Evolutionary conservation across 1,284 basidiomycete species (phyloP).

Genomic region (Leccinum proliferum): DNA sequence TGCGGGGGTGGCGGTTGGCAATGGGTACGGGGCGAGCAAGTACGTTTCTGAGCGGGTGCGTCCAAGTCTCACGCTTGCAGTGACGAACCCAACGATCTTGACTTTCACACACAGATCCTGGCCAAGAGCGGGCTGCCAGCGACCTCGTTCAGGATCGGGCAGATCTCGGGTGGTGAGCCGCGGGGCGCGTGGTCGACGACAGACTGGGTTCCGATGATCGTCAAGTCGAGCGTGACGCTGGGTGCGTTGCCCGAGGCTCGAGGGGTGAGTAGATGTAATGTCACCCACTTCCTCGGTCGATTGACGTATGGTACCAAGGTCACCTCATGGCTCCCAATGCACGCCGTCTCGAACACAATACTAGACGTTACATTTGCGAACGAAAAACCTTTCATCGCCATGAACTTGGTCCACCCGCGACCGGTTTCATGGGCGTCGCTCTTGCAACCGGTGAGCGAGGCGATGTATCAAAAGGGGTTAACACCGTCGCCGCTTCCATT

Average conservation of each 20-base stretch:
- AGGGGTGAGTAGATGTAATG: conserved; percentile 12
- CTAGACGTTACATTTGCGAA: conserved; percentile 21
- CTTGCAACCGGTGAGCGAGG: conserved; percentile 18
- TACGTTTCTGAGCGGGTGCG: conserved; percentile 23
- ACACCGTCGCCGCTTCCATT: conserved; percentile 13
- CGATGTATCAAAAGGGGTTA: conserved; percentile 9
- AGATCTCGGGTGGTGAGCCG: conserved; percentile 16
- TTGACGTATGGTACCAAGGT: conserved; percentile 10
- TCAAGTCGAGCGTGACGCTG: conserved; percentile 22
- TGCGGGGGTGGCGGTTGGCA: conserved; percentile 11
- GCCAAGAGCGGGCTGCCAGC: conserved; percentile 15
- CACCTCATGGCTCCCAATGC: conserved; percentile 26
- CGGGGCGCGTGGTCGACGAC: conserved; percentile 22
- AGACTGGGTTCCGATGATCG: conserved; percentile 22
- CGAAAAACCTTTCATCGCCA: conserved; percentile 8
- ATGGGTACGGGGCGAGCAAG: conserved; percentile 22
- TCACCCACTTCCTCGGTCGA: background rate
- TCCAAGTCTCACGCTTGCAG: background rate
- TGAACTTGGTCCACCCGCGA: conserved; percentile 28
- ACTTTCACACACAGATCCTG: conserved; percentile 11
- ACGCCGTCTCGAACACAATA: conserved; percentile 22
- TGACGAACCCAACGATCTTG: background rate
- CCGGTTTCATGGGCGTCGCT: conserved; percentile 19
- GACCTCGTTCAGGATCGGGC: conserved; percentile 20
- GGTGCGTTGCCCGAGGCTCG: conserved; percentile 18